Base-by-base conservation (phyloP, 768 basidiomycete species). In the Russula olivacea region DNA sequence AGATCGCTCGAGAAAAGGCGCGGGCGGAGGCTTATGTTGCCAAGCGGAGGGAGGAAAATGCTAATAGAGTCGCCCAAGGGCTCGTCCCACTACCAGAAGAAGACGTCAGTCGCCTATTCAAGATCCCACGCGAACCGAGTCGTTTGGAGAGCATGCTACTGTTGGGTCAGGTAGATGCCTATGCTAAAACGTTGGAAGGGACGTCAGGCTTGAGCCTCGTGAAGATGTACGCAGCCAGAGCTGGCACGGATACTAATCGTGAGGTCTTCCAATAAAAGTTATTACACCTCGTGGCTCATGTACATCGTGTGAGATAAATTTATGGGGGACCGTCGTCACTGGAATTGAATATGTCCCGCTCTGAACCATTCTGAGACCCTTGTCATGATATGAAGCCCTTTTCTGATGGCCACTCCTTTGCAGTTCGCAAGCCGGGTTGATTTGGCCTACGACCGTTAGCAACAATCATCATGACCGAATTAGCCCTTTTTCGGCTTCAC, bases 41-140 rank as follows among this genome's bases (percentile, higher is more conserved):
- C 69, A 94, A 93, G 75, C 85, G 93, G 60, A 91, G 88, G 72
- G 94, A 96, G 72, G 94, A 97, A 76, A 96, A 91, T 70, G 81
- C 80, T 41, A 77, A 77, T 56, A 83, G 94, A 49, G 80, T 88
- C 65, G 86, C 85, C 43, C 91, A 93, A 70, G 94, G 94, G 14
- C 76, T 95, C 55, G 83, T 83, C 28, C 91, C 94, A 66, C 78
- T 95, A 32, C 93, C 94, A 1, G 89, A 93, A 73, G 90, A 96
- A 72, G 89, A 93, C 69, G 83, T 92, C 38, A 80, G 83, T 70
- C 81, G 93, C 65, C 71, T 93, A 71, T 93, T 93, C 80, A 93
- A 89, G 77, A 89, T 93, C 41, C 90, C 93, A 8, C 77, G 84
- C 23, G 94, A 96, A 71, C 94, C 94, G 25, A 93, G 85, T 72